These are phyloP conservation scores for Amanita inopinata DNA, from an alignment of 768 basidiomycete genomes.

Conservation along the genomic window DNA sequence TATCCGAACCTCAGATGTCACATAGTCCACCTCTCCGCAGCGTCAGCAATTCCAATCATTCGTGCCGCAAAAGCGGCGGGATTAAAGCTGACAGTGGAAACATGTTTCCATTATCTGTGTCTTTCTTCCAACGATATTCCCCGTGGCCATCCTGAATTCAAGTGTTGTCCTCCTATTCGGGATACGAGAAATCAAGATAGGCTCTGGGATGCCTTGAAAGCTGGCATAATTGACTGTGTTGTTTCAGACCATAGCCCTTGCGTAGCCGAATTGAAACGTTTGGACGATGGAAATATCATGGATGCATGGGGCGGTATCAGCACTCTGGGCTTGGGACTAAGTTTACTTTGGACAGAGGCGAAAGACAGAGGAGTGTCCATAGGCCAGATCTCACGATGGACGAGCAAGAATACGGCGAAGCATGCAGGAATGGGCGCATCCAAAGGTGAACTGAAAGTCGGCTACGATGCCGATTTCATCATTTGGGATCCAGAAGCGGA, in stretches of 20 bases:
- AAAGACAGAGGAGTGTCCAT: slow-evolving; percentile 47
- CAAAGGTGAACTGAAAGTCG: slow-evolving; percentile 69
- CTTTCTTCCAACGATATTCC: slow-evolving; percentile 69
- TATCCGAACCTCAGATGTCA: slow-evolving; percentile 74
- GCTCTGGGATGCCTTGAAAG: slow-evolving; percentile 75
- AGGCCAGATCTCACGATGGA: slow-evolving; percentile 65
- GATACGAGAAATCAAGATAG: slow-evolving; percentile 57
- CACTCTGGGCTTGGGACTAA: slow-evolving; percentile 82
- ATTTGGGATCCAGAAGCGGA: slow-evolving; percentile 56
- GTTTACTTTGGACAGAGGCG: slow-evolving; percentile 84
- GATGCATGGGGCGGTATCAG: slow-evolving; percentile 93
- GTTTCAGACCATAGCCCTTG: slow-evolving; percentile 98
- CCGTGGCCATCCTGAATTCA: slow-evolving; percentile 73
- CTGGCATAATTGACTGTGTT: slow-evolving; percentile 82
- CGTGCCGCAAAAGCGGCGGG: slow-evolving; percentile 56
- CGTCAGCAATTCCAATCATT: slow-evolving; percentile 70
- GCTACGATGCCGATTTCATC: slow-evolving; percentile 80
- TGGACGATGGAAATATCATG: slow-evolving; percentile 76
- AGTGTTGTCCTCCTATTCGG: slow-evolving; percentile 94
- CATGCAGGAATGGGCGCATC: slow-evolving; percentile 61
- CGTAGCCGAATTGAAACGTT: slow-evolving; percentile 66
- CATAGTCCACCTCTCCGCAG: slow-evolving; percentile 91
- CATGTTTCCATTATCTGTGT: slow-evolving; percentile 94
- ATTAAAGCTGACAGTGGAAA: slow-evolving; percentile 81
- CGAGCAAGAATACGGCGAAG: slow-evolving; percentile 58